phyloP scores from a whole-genome alignment of 106 monocot species.

The Narthecium ossifragum region DNA sequence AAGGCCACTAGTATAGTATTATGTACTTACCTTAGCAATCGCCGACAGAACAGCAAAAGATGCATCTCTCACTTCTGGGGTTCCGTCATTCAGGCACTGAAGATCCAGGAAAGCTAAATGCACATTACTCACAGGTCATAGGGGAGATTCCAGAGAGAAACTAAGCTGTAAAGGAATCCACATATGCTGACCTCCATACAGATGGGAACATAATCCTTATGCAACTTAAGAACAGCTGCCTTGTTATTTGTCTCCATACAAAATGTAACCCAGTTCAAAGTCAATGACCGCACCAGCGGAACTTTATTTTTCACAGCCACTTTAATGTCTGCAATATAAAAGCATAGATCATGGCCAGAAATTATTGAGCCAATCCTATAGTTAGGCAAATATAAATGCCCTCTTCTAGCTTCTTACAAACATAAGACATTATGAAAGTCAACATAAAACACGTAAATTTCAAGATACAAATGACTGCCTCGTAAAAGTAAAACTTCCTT shows the following conservation, averaged over 20 bases:
- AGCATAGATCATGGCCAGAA: too few species aligned
- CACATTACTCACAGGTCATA: too few species aligned
- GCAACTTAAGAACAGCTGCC: slow-evolving; percentile 81
- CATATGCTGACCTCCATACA: slow-evolving; percentile 81
- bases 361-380: too few species aligned
- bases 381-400: too few species aligned
- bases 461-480: too few species aligned
- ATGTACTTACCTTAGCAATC: slow-evolving; percentile 66
- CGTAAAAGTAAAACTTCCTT: too few species aligned
- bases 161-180: not conserved
- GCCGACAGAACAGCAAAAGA: slow-evolving; percentile 90
- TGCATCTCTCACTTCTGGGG: slow-evolving; percentile 97
- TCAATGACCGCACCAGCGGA: slow-evolving; percentile 86
- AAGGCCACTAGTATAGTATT: not conserved
- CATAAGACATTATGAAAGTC: too few species aligned
- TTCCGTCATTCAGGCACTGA: slow-evolving; percentile 96
- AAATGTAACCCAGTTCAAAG: slow-evolving; percentile 91
- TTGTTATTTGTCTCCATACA: slow-evolving; percentile 95
- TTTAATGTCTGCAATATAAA: slow-evolving; percentile 77
- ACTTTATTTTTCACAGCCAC: slow-evolving; percentile 94
- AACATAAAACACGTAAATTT: too few species aligned
- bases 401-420: too few species aligned
- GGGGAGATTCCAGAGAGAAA: too few species aligned
- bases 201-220: slow-evolving; percentile 98
- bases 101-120: not conserved